Percentiles rank a stretch among this genome's conserved stretches.
These are phyloP conservation scores for Colletotrichum tanaceti DNA, from an alignment of 2,329 filamentous ascomycete species.

Conservation along the genomic window DNA sequence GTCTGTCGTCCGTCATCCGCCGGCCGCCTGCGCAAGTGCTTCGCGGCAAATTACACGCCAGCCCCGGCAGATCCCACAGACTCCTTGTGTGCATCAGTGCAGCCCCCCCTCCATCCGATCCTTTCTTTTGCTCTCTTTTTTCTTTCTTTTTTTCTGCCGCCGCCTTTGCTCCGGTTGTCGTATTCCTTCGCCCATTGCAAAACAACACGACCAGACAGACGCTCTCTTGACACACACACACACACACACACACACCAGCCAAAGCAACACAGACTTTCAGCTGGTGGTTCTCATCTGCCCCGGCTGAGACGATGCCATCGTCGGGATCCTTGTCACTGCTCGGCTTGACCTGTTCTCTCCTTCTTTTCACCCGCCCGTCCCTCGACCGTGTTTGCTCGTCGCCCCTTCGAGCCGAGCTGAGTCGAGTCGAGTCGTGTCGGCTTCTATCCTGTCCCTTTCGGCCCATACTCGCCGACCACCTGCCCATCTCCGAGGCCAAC, in stretches of 20 bases:
- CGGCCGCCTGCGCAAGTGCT: slow-evolving; percentile 10
- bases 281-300: slow-evolving; percentile 9
- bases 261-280: slow-evolving; percentile 27
- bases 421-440: slow-evolving; percentile 13
- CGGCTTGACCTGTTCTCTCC: slow-evolving; percentile 8
- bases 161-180: not conserved
- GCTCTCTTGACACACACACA: no score
- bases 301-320: slow-evolving; percentile 28
- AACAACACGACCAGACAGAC: not conserved
- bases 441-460: slow-evolving; percentile 11
- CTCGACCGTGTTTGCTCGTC: slow-evolving; percentile 14
- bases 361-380: not conserved
- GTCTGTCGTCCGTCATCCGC: not conserved
- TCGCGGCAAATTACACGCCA: slow-evolving; percentile 25
- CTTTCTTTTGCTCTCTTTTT: not conserved
- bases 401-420: slow-evolving; percentile 6
- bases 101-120: not conserved
- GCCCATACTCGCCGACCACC: not conserved
- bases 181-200: slow-evolving; percentile 3
- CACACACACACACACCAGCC: not conserved
- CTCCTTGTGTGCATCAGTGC: not conserved
- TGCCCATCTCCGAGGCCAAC: slow-evolving; percentile 6
- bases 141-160: not conserved
- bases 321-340: slow-evolving; percentile 20
- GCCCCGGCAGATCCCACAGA: slow-evolving; percentile 4